phyloP scores from a whole-genome alignment of 371 early-diverging fungal species.

The Mortierella sp. region DNA sequence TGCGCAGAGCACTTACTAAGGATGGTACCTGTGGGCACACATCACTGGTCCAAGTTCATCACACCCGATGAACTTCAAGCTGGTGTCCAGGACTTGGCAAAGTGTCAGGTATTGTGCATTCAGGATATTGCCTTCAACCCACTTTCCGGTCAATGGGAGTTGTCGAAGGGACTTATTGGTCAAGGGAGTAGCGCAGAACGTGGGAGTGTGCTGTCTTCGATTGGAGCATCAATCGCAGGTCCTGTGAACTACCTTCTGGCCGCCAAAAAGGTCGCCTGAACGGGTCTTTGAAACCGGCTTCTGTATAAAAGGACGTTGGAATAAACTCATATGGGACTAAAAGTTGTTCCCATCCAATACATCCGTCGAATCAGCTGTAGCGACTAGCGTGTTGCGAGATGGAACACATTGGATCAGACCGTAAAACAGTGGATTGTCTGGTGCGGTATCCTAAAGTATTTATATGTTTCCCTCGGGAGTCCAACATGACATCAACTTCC shows the following conservation, averaged over 20 bases:
- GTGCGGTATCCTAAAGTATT: too few relatives aligned
- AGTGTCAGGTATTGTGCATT: conserved; percentile 40
- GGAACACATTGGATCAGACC: too few relatives aligned
- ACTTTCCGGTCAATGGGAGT: conserved; percentile 53
- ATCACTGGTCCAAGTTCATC: conserved; percentile 88
- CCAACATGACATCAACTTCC: too few relatives aligned
- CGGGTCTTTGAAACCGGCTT: too few relatives aligned
- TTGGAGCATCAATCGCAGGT: conserved; percentile 29
- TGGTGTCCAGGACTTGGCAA: conserved; percentile 33
- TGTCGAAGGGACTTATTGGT: conserved; percentile 25
- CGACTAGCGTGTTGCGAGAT: too few relatives aligned
- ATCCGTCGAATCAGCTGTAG: too few relatives aligned
- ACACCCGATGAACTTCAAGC: conserved; percentile 67
- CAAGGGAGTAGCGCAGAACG: not conserved
- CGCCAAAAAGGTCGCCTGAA: conserved; percentile 48
- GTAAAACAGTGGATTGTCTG: too few relatives aligned
- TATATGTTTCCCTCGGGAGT: too few relatives aligned
- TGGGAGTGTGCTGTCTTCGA: conserved; percentile 7
- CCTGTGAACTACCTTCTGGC: conserved; percentile 38
- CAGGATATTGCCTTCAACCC: conserved; percentile 55
- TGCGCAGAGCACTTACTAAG: conserved; percentile 85
- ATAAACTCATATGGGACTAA: too few relatives aligned
- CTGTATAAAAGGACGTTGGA: too few relatives aligned
- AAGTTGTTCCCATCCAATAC: too few relatives aligned
- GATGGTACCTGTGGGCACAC: conserved; percentile 89